Conservation (phyloP, 768 basidiomycete genomes). For the Terana coerulea region DNA sequence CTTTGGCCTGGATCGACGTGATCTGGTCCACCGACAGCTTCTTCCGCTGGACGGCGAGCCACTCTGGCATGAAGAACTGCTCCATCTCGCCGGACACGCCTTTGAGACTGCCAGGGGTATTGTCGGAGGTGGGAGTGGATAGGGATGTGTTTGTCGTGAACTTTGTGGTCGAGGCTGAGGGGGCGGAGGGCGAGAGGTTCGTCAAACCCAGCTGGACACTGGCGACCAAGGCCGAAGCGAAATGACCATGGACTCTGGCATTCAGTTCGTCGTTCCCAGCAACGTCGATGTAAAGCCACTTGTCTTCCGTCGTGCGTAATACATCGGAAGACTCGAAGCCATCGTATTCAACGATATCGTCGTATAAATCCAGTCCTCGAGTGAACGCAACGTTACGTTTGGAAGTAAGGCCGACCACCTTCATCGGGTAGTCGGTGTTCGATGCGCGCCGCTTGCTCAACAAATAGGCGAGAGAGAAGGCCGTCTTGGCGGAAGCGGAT, state of each 20-base stretch:
- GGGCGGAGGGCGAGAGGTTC: slow-evolving; percentile 45
- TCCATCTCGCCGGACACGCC: slow-evolving; percentile 32
- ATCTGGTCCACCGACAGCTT: slow-evolving; percentile 47
- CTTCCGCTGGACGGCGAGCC: slow-evolving; percentile 52
- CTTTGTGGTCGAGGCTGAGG: slow-evolving; percentile 22
- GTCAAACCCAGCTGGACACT: slow-evolving; percentile 53
- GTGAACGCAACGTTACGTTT: slow-evolving; percentile 53
- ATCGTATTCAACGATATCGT: slow-evolving; percentile 56
- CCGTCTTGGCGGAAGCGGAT: slow-evolving; percentile 70
- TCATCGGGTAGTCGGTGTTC: slow-evolving; percentile 23
- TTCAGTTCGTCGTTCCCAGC: slow-evolving; percentile 56
- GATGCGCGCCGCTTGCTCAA: slow-evolving; percentile 41
- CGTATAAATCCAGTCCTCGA: slow-evolving; percentile 47
- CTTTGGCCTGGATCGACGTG: slow-evolving; percentile 43
- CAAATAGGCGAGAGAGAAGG: slow-evolving; percentile 64
- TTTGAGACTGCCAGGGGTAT: neutral
- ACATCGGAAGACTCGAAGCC: slow-evolving; percentile 27
- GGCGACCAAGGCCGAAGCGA: slow-evolving; percentile 25
- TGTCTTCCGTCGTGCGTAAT: slow-evolving; percentile 14
- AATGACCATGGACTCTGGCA: slow-evolving; percentile 27
- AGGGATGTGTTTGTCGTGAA: slow-evolving; percentile 35
- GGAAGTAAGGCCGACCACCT: slow-evolving; percentile 61
- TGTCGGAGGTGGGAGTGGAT: slow-evolving; percentile 2
- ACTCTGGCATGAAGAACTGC: slow-evolving; percentile 67
- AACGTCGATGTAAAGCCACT: slow-evolving; percentile 62